These are phyloP conservation scores for Clavaria fumosa DNA, from an alignment of 768 basidiomycete genomes.

Conservation along the genomic window DNA sequence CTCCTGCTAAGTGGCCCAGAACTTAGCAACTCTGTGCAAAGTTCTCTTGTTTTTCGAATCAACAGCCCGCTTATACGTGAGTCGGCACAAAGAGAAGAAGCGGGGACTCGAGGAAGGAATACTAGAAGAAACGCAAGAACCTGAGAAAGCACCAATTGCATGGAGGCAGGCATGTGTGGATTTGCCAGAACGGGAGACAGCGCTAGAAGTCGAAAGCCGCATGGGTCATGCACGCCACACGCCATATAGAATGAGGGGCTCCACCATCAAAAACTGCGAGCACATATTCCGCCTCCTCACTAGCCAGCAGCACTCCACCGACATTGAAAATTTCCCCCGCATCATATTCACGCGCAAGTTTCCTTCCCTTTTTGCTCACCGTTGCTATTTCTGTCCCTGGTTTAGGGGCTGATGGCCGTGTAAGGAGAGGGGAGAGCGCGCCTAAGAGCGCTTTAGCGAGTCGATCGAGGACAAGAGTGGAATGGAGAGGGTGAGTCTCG, in stretches of 20 bases:
- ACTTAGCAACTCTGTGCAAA: constrained; percentile 33
- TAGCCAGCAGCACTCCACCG: no score
- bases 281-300: constrained; percentile 35
- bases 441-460: constrained; percentile 39
- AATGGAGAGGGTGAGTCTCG: constrained; percentile 30
- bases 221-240: constrained; percentile 3
- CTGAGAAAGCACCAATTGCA: constrained; percentile 44
- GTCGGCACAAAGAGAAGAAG: constrained; percentile 39
- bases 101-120: constrained; percentile 39
- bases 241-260: constrained; percentile 7
- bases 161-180: constrained; percentile 32
- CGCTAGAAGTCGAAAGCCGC: constrained; percentile 25
- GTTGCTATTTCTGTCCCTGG: constrained; percentile 13
- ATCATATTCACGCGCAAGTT: constrained; percentile 54
- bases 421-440: constrained; percentile 31
- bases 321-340: constrained; percentile 58
- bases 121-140: constrained; percentile 42
- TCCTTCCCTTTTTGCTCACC: constrained; percentile 44
- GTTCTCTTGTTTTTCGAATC: constrained; percentile 27
- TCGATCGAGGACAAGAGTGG: constrained; percentile 34
- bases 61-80: constrained; percentile 31
- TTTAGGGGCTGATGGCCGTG: constrained; percentile 23
- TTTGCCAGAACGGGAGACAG: constrained; percentile 32
- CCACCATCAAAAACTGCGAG: constrained; percentile 45
- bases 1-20: constrained; percentile 45